Percentiles rank a stretch among this genome's conserved stretches.
These are phyloP conservation scores for Dendrobium officinale DNA, from an alignment of 106 monocot species.

Conservation along the genomic window DNA sequence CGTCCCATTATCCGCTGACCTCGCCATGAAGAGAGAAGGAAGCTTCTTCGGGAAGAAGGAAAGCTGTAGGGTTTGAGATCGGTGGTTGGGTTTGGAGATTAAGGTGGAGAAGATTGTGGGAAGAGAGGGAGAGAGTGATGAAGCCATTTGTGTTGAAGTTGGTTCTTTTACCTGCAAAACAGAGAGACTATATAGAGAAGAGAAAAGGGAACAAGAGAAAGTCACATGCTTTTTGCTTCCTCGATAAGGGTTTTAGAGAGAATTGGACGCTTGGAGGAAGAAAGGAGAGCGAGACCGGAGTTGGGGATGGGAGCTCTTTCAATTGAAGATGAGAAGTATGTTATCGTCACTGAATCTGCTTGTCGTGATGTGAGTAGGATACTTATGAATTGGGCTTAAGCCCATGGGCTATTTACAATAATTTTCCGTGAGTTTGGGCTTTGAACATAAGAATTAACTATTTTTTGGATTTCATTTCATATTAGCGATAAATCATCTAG, in stretches of 20 bases:
- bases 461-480: too few relatives aligned
- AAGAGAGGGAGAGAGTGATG: conserved; percentile 16
- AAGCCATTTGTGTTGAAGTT: conserved; percentile 21
- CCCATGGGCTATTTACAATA: too few relatives aligned
- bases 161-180: background rate
- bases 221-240: background rate
- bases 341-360: background rate
- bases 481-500: too few relatives aligned
- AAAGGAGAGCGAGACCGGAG: background rate
- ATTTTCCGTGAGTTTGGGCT: too few relatives aligned
- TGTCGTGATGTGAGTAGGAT: too few relatives aligned
- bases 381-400: too few relatives aligned
- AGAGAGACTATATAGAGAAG: background rate
- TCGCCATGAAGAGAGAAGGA: conserved; percentile 18
- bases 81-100: conserved; percentile 9
- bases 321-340: background rate
- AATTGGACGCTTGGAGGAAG: background rate
- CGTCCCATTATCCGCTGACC: conserved; percentile 32
- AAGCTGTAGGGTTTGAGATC: conserved; percentile 6
- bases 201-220: background rate
- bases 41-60: conserved; percentile 16
- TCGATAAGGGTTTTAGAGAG: background rate
- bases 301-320: background rate
- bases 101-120: conserved; percentile 18
- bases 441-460: too few relatives aligned